Conservation (phyloP, 345 rosid species). For the Chamaenerion angustifolium region DNA sequence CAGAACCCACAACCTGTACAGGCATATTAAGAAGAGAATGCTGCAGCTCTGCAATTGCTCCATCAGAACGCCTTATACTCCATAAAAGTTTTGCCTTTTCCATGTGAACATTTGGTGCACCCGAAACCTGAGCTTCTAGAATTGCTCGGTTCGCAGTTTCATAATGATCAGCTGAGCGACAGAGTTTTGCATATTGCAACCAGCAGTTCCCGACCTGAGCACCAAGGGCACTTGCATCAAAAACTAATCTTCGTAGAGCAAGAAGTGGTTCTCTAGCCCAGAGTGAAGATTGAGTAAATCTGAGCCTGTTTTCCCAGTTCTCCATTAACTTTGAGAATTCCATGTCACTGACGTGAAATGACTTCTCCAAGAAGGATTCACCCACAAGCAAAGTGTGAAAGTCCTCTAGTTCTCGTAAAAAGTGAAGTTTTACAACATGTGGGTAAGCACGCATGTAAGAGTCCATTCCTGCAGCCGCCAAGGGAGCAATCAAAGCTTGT, state of each 20-base stretch:
- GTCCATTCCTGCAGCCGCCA: constrained; percentile 99
- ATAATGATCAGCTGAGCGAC: constrained; percentile 94
- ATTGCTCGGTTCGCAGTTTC: constrained; percentile 90
- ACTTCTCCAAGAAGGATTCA: constrained; percentile 76
- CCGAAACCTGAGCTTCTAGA: constrained; percentile 84
- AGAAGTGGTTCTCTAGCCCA: constrained; percentile 97
- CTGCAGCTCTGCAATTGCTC: constrained; percentile 84
- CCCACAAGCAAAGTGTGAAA: constrained; percentile 52
- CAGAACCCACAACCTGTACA: constrained; percentile 61
- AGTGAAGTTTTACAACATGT: constrained; percentile 78
- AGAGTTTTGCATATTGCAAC: constrained; percentile 96
- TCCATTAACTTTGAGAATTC: constrained; percentile 49
- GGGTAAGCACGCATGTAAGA: constrained; percentile 90
- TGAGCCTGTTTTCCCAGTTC: constrained; percentile 83
- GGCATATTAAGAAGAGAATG: constrained; percentile 86
- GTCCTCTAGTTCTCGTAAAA: constrained; percentile 76
- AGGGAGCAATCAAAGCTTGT: constrained; percentile 91
- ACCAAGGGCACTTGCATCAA: constrained; percentile 66
- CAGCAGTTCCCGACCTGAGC: constrained; percentile 90
- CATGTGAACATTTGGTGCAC: constrained; percentile 79
- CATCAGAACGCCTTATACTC: constrained; percentile 77
- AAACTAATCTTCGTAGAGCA: constrained; percentile 80
- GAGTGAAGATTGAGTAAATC: constrained; percentile 75
- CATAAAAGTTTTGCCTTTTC: constrained; percentile 96
- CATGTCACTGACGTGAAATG: constrained; percentile 38